Evolutionary conservation across 2,329 filamentous ascomycete species (phyloP).

Genomic region (Penicillium sp.): DNA sequence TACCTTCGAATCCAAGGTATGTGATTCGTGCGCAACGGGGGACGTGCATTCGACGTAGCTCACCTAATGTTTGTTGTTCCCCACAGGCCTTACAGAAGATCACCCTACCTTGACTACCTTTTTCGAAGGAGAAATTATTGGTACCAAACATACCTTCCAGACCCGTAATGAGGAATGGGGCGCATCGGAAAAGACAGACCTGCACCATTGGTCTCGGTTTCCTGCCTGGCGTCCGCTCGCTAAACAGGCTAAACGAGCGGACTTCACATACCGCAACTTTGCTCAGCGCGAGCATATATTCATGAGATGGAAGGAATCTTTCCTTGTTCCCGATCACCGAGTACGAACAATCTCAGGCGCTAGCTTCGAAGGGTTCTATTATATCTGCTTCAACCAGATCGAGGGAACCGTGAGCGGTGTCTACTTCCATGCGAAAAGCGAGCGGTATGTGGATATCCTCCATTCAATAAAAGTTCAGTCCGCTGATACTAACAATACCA

Average conservation of each 20-base stretch:
- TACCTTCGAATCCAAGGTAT: conserved; percentile 92
- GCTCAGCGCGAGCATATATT: conserved; percentile 85
- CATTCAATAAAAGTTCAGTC: not conserved
- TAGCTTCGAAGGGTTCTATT: conserved; percentile 98
- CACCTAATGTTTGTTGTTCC: conserved; percentile 11
- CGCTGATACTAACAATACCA: conserved; percentile 13
- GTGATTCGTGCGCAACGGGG: conserved; percentile 12
- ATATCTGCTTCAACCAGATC: conserved; percentile 96
- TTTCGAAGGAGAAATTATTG: conserved; percentile 97
- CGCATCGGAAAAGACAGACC: conserved; percentile 83
- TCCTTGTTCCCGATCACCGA: conserved; percentile 90
- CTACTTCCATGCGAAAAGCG: conserved; percentile 97
- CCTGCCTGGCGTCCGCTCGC: conserved; percentile 77
- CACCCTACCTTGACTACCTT: conserved; percentile 97
- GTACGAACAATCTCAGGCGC: conserved; percentile 89
- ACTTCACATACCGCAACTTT: conserved; percentile 65
- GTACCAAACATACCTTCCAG: conserved; percentile 88
- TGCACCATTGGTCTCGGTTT: conserved; percentile 92
- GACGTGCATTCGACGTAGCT: not conserved
- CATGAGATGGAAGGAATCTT: conserved; percentile 99
- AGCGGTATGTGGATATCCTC: conserved; percentile 68
- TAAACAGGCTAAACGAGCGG: conserved; percentile 59
- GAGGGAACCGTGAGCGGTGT: conserved; percentile 85
- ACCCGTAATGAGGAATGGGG: conserved; percentile 90
- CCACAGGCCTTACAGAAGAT: conserved; percentile 81